Conservation (phyloP, 1,284 basidiomycete genomes). For the Singerocomus inundabilis region DNA sequence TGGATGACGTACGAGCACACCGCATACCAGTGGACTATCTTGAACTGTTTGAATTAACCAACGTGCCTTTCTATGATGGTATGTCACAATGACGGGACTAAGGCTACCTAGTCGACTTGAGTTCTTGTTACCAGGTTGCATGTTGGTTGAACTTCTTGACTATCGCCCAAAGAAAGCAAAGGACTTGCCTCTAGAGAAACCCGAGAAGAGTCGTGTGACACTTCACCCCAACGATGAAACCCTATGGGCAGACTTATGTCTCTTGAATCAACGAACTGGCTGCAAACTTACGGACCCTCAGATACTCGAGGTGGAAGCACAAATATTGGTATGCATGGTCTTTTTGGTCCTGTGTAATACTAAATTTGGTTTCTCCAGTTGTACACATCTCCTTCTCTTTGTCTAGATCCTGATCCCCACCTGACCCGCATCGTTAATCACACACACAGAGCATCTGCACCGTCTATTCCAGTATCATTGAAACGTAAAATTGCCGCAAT, state of each 20-base stretch:
- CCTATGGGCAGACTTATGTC: slow-evolving; percentile 72
- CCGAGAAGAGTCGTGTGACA: slow-evolving; percentile 64
- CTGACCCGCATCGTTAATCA: slow-evolving; percentile 71
- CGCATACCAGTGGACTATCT: slow-evolving; percentile 80
- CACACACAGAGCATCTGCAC: slow-evolving; percentile 64
- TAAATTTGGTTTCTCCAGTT: slow-evolving; percentile 43
- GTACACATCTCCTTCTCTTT: slow-evolving; percentile 68
- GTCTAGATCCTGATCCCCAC: slow-evolving; percentile 72
- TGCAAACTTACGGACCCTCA: slow-evolving; percentile 65
- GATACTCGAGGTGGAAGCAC: slow-evolving; percentile 68
- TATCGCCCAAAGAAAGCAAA: slow-evolving; percentile 58
- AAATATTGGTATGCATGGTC: slow-evolving; percentile 53
- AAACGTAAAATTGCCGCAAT: slow-evolving; percentile 72
- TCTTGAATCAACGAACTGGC: slow-evolving; percentile 56
- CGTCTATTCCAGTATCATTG: slow-evolving; percentile 63
- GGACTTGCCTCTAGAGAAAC: slow-evolving; percentile 53
- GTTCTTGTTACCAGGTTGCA: slow-evolving; percentile 52
- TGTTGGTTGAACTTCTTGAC: slow-evolving; percentile 77
- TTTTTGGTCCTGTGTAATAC: not conserved
- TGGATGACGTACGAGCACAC: slow-evolving; percentile 76
- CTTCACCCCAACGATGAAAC: slow-evolving; percentile 73
- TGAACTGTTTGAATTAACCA: slow-evolving; percentile 67
- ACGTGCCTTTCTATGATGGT: slow-evolving; percentile 80
- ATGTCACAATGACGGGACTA: slow-evolving; percentile 5
- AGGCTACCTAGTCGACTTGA: not conserved